Conservation (phyloP, 768 basidiomycete genomes). For the Lepiota brunneoincarnata region DNA sequence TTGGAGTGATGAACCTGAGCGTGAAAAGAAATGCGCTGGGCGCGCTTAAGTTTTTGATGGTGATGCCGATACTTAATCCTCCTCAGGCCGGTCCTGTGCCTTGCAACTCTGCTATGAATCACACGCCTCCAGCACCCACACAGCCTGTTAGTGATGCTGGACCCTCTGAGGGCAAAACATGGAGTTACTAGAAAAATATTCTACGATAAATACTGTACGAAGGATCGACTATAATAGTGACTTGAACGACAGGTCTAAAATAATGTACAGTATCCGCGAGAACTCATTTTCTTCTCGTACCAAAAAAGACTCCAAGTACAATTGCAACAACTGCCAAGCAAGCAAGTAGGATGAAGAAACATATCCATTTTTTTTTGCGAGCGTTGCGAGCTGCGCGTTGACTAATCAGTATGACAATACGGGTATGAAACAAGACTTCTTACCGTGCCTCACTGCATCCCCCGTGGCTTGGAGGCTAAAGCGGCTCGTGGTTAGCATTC, state of each 20-base stretch:
- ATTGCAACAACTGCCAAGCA: conserved; percentile 56
- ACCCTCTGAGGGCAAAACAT: background rate
- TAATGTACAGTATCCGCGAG: background rate
- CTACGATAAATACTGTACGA: conserved; percentile 6
- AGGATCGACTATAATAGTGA: too few relatives aligned
- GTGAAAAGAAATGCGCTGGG: conserved; percentile 2
- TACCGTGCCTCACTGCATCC: conserved; percentile 59
- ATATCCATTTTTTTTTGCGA: conserved; percentile 84
- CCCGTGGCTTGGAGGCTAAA: conserved; percentile 59
- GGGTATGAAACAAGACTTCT: conserved; percentile 1
- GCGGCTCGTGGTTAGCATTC: conserved; percentile 2
- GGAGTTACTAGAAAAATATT: background rate
- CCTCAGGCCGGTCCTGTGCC: too few relatives aligned
- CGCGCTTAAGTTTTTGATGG: conserved; percentile 5
- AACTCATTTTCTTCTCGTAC: conserved; percentile 19
- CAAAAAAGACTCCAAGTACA: conserved; percentile 50
- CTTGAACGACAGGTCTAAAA: background rate
- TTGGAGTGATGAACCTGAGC: conserved; percentile 8
- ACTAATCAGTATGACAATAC: conserved; percentile 10
- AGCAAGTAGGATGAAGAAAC: conserved; percentile 63
- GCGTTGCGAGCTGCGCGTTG: conserved; percentile 41
- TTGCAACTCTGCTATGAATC: background rate
- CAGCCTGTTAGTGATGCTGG: background rate
- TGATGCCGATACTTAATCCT: too few relatives aligned
- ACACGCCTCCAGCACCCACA: background rate